phyloP scores from a whole-genome alignment of 1,284 basidiomycete species.

The Neolentinus lepideus region DNA sequence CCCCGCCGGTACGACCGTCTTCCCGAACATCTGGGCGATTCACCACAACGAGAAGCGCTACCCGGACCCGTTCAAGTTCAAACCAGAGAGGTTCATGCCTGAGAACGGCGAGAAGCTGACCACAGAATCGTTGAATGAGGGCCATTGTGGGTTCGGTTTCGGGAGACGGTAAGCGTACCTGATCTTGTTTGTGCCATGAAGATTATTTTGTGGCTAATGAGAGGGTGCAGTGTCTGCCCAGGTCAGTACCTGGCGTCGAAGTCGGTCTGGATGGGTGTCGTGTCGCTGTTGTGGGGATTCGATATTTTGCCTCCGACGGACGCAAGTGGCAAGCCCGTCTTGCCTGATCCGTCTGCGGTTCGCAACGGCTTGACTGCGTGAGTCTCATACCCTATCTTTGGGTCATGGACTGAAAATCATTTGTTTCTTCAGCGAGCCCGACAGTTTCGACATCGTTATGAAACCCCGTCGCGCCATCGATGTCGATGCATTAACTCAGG shows the following conservation, averaged over 20 bases:
- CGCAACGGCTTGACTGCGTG: not conserved
- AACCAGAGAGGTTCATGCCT: constrained; percentile 7
- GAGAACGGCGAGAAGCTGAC: not conserved
- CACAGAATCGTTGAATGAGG: not conserved
- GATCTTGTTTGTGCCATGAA: not conserved
- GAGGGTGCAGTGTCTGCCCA: not conserved
- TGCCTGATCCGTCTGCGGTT: not conserved
- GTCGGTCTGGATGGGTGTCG: not conserved
- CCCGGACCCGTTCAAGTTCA: constrained; percentile 13
- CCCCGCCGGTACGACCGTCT: constrained; percentile 19
- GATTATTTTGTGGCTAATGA: not conserved
- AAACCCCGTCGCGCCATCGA: not conserved
- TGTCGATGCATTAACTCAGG: not conserved
- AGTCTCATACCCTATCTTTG: not conserved
- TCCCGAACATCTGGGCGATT: constrained; percentile 19
- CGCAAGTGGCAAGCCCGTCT: not conserved
- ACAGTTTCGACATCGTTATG: not conserved
- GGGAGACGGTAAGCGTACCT: not conserved
- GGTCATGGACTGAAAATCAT: not conserved
- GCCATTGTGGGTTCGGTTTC: not conserved
- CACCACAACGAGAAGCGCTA: constrained; percentile 11
- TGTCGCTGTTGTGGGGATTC: not conserved
- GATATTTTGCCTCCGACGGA: not conserved
- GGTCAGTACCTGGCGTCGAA: constrained; percentile 3
- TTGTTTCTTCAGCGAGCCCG: not conserved